Base-by-base conservation (phyloP, 1,284 basidiomycete genomes). In the Tilletia caries region DNA sequence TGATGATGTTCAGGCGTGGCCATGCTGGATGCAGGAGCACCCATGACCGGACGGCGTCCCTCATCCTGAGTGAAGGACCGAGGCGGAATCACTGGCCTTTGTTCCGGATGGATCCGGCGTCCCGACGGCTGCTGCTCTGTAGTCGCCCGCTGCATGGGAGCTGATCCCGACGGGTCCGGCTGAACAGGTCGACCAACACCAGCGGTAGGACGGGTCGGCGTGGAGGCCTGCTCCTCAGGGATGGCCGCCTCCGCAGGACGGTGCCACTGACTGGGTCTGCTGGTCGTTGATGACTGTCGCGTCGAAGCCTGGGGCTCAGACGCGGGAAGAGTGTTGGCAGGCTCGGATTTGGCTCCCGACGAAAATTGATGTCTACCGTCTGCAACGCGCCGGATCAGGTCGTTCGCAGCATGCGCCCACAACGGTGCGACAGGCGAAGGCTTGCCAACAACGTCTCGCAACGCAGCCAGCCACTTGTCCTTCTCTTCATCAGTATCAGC, bases 401-500 rank as follows among this genome's bases (percentile, higher is more conserved):
- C 70, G 34, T 25, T 32, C 15, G 75, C 75, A 6, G 73, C 68
- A 37, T 70, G 72, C 3, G 81, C 79, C 81, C 81, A 83, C 13
- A 76, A 68, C 23, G 80, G 79, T 25, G 78, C 77, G 29, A 75
- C 68, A 1, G 75, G 74, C 13, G 77, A 71, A 48, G 76, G 71
- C 66, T 70, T 75, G 3, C 67, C 65, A 20, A 82, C 67, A 23
- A 81, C 70, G 41, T 74, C 74, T 12, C 68, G 71, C 27, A 83
- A 71, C 3, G 73, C 70, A 20, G 86, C 90, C 79, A 82, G 93
- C 95, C 95, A 98, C 84, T 87, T 87, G 18, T 86, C 84, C 85
- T 96, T 97, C 81, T 94, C 92, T 72, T 90, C 90, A 74, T 95
- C 91, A 13, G 89, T 91, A 83, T 98, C 95, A 37, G 95, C 92